phyloP scores from a whole-genome alignment of 2,329 filamentous ascomycete species.

The Fulvia fulva region DNA sequence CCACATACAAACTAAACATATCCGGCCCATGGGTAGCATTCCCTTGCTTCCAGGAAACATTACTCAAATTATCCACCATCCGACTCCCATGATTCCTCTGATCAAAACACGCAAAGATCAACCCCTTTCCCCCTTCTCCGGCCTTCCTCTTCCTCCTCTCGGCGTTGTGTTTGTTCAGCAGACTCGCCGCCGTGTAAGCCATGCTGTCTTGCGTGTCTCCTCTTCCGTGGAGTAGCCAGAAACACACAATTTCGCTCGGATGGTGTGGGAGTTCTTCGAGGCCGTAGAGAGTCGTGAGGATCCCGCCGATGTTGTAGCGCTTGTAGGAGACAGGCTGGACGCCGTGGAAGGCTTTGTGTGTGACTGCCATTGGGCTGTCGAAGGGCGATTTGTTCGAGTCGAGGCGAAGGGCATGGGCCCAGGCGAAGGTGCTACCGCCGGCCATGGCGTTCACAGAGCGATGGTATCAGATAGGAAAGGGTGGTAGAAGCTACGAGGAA shows the following conservation, averaged over 20 bases:
- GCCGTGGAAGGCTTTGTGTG: conserved; percentile 30
- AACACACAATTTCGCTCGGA: conserved; percentile 59
- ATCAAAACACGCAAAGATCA: conserved; percentile 84
- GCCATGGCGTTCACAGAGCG: conserved; percentile 18
- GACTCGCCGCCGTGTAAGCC: conserved; percentile 66
- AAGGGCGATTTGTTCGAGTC: conserved; percentile 32
- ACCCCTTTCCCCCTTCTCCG: conserved; percentile 43
- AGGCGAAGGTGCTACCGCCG: conserved; percentile 32
- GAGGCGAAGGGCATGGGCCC: conserved; percentile 30
- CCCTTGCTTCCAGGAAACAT: conserved; percentile 73
- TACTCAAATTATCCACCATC: conserved; percentile 62
- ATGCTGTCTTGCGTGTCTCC: conserved; percentile 68
- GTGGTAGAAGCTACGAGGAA: not conserved
- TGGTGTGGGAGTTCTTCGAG: conserved; percentile 63
- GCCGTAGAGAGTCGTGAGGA: conserved; percentile 76
- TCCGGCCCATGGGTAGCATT: conserved; percentile 82
- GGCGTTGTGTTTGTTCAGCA: conserved; percentile 65
- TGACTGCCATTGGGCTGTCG: conserved; percentile 28
- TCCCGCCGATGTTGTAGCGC: conserved; percentile 69
- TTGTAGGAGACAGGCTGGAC: conserved; percentile 55
- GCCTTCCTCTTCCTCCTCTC: conserved; percentile 27
- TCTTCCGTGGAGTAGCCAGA: conserved; percentile 90
- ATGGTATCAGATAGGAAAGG: not conserved
- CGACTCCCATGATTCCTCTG: conserved; percentile 87
- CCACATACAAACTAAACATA: conserved; percentile 77